Base-by-base conservation (phyloP, 805 yeast species). In the Wilhelminamyces savonicus region DNA sequence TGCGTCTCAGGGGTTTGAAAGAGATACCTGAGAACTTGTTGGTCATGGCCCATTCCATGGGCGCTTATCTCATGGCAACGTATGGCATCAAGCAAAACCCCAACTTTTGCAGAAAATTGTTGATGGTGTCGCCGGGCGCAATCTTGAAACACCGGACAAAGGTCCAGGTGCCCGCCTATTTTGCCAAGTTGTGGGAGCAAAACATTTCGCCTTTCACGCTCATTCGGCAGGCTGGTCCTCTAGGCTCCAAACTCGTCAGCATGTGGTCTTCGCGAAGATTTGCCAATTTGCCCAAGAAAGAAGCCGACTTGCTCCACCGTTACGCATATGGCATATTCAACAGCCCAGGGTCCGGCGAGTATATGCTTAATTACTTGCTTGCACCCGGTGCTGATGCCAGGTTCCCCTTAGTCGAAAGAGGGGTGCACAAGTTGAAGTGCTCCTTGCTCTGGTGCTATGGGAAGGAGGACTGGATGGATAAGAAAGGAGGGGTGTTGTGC, bases 381-480 rank as follows among this genome's bases (percentile, higher is more conserved):
- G 88, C 85, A 0, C 94, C 96, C 5, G 98, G 97, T 3, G 97
- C 95, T 0, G 74, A 76, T 28, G 94, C 97, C 1, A 65, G 96
- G 37, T 60, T 71, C 43, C 94, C 97, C 1, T 59, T 90, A 30
- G 41, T 54, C 4, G 65, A 61, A 12, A 54, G 82, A 13, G 66
- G 61, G 2, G 64, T 81, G 10, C 56, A 69, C 18, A 57, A 66
- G 14, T 53, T 80, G 7, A 58, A 69, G 4, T 75, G 84, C 46
- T 76, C 82, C 23, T 62, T 86, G 20, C 52, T 69, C 5, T 92
- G 97, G 97, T 59, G 82, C 40, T 90, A 90, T 44, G 98, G 98
- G 1, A 79, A 76, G 38, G 65, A 72, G 25, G 80, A 74, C 43
- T 74, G 79, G 79, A 74, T 74, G 79, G 78, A 74, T 41, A 44